Percentiles rank a stretch among this genome's conserved stretches.
Evolutionary conservation across 2,329 filamentous ascomycete species (phyloP).

Genomic region (Neoscytalidium dimidiatum): DNA sequence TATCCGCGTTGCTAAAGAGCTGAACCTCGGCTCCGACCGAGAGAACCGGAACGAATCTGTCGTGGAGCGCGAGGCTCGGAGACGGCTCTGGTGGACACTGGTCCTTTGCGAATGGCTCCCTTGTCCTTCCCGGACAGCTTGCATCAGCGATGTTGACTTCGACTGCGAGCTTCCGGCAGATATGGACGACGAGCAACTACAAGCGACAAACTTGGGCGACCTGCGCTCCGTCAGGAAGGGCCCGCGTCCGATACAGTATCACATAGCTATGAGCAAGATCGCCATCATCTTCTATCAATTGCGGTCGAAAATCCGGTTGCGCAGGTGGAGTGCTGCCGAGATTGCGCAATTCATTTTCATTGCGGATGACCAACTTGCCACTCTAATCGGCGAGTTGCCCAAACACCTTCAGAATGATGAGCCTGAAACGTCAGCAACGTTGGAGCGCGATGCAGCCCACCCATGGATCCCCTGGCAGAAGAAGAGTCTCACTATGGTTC

Average conservation of each 20-base stretch:
- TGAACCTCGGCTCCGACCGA: constrained; percentile 20
- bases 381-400: constrained; percentile 21
- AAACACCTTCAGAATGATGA: constrained; percentile 22
- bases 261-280: constrained; percentile 23
- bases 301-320: constrained; percentile 21
- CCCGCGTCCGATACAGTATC: constrained; percentile 22
- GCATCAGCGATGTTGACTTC: constrained; percentile 23
- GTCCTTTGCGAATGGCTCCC: constrained; percentile 23
- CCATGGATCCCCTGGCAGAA: constrained; percentile 22
- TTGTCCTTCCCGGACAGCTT: constrained; percentile 20
- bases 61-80: constrained; percentile 20
- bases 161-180: constrained; percentile 22
- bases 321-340: constrained; percentile 21
- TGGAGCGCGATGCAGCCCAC: constrained; percentile 1
- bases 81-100: constrained; percentile 24
- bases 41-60: constrained; percentile 13
- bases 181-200: constrained; percentile 21
- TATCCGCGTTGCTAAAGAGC: constrained; percentile 22
- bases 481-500: constrained; percentile 22
- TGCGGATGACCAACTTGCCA: constrained; percentile 23
- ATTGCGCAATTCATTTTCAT: constrained; percentile 22
- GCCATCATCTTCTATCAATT: constrained; percentile 21
- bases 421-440: neutral
- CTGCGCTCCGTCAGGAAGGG: neutral
- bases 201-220: neutral